These are phyloP conservation scores for Isoetes taiwanensis DNA, from an alignment of 75 land plant genomes.

Conservation along the genomic window DNA sequence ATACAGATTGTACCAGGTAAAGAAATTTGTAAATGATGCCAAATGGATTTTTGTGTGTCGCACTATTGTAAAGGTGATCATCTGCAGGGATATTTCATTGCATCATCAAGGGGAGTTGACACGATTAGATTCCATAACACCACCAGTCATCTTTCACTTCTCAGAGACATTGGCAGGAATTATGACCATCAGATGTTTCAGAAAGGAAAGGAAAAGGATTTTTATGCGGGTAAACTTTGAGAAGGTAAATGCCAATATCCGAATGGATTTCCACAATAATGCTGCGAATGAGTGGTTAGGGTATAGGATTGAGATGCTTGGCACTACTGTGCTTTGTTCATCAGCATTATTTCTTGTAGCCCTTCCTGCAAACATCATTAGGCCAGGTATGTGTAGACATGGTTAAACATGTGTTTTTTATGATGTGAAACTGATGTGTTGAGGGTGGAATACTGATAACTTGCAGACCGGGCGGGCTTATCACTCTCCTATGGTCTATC, in stretches of 20 bases:
- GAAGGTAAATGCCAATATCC: constrained; percentile 59
- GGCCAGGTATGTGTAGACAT: constrained; percentile 44
- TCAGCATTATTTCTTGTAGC: constrained; percentile 72
- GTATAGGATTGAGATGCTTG: constrained; percentile 73
- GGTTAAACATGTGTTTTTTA: too few relatives aligned
- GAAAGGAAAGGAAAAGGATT: constrained; percentile 42
- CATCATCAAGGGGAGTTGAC: constrained; percentile 25
- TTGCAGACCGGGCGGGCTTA: too few relatives aligned
- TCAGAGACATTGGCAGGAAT: constrained; percentile 64
- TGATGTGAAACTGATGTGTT: too few relatives aligned
- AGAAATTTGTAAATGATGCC: too few relatives aligned
- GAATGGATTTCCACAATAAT: constrained; percentile 92
- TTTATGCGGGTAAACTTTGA: constrained; percentile 42
- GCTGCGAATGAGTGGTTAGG: constrained; percentile 98
- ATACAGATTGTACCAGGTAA: constrained; percentile 25
- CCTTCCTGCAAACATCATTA: constrained; percentile 53
- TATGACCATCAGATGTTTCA: constrained; percentile 66
- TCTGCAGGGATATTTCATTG: constrained; percentile 42
- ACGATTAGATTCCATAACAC: constrained; percentile 18
- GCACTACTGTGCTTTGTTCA: constrained; percentile 57
- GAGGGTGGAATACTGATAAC: too few relatives aligned
- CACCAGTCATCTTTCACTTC: constrained; percentile 22
- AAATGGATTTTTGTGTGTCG: too few relatives aligned
- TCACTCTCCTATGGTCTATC: constrained; percentile 84
- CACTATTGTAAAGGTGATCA: neutral